Conservation (phyloP, 192 early-diverging fungal species). For the Geranomyces variabilis region DNA sequence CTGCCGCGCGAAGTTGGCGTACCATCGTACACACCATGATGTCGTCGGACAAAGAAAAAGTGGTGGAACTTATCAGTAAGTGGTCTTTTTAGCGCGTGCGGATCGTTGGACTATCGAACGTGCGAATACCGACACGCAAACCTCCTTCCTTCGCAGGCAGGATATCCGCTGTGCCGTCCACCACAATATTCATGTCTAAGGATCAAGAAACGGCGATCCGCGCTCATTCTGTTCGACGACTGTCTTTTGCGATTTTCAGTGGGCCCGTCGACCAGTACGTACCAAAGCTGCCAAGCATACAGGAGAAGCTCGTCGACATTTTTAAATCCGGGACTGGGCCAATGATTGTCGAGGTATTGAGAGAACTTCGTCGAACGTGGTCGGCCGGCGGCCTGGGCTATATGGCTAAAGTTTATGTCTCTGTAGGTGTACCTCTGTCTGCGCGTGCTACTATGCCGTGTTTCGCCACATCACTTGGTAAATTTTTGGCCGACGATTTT, state of each 20-base stretch:
- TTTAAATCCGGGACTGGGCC: conserved; percentile 70
- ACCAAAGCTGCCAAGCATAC: conserved; percentile 74
- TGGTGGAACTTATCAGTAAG: conserved; percentile 70
- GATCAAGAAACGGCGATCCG: conserved; percentile 77
- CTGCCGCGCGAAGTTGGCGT: conserved; percentile 64
- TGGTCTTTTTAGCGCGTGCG: conserved; percentile 13
- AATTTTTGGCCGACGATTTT: conserved; percentile 92
- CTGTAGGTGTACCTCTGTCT: conserved; percentile 75
- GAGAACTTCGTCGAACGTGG: no score
- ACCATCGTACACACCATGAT: conserved; percentile 71
- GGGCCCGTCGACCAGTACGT: conserved; percentile 78
- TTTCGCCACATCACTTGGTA: conserved; percentile 80
- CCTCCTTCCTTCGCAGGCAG: conserved; percentile 37
- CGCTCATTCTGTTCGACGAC: conserved; percentile 69
- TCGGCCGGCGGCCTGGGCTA: no score
- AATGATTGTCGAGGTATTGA: conserved; percentile 74
- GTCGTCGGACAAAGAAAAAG: conserved; percentile 74
- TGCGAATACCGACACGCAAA: not conserved
- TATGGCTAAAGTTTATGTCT: not conserved
- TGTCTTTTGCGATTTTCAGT: conserved; percentile 79
- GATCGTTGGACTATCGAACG: not conserved
- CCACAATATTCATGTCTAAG: conserved; percentile 76
- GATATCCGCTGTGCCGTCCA: conserved; percentile 71
- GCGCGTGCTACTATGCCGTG: conserved; percentile 75
- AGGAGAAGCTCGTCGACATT: conserved; percentile 88